Evolutionary conservation across 2,329 filamentous ascomycete genomes (phyloP), one percentile per base, ranked within the genome.

Genomic region (Alternaria infectoria): DNA sequence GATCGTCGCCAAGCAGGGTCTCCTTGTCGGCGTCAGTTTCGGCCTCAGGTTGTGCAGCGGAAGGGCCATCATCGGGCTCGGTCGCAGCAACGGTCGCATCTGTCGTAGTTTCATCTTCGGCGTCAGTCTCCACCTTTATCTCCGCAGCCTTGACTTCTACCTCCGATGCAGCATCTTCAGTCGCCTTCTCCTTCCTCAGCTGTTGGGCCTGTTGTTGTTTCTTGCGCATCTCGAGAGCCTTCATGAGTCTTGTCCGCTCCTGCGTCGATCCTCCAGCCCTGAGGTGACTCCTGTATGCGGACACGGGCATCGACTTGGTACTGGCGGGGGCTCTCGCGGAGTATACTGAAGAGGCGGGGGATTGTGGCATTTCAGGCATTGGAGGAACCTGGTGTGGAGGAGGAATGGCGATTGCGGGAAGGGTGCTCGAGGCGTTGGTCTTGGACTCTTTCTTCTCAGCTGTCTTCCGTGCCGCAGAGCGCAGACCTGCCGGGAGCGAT

Each of bases 181-280:
- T 66, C 23, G 64, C 45, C 52, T 50, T 71, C 43, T 65, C 69
- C 60, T 79, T 61, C 64, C 77, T 12, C 13, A 52, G 73, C 68
- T 73, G 70, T 52, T 52, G 49, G 9, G 49, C 49, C 60, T 79
- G 72, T 74, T 90, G 89, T 79, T 93, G 93, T 81, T 91, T 93
- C 80, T 96, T 96, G 56, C 95, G 88, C 70, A 97, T 81, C 79
- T 97, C 92, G 82, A 97, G 86, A 8, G 96, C 96, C 82, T 96
- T 97, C 92, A 97, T 94, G 66, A 99, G 84, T 58, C 96, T 87
- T 64, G 92, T 89, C 82, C 96, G 98, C 79, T 99, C 96, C 1
- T 93, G 92, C 1, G 93, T 93, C 73, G 96, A 91, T n/a, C 83
- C 82, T 11, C 78, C 84, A 72, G 79, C 81, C 76, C 68, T 83